phyloP scores from a whole-genome alignment of 148 eudicot species.

The Rhododendron henanense region DNA sequence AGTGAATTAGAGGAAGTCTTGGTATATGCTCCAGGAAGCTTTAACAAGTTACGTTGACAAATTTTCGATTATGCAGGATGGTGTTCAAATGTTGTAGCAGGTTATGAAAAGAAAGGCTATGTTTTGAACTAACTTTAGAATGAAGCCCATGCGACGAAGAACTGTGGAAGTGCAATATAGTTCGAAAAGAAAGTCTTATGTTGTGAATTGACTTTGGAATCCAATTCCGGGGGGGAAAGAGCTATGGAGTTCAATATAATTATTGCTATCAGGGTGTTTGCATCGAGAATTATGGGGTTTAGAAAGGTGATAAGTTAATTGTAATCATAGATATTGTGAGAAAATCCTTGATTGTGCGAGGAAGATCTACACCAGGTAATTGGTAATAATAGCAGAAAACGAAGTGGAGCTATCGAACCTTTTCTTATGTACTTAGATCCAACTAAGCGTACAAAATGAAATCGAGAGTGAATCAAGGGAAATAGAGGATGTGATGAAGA shows the following conservation, averaged over 20 bases:
- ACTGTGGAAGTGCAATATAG: neutral
- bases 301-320: no score
- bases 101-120: neutral
- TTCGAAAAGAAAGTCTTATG: neutral
- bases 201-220: neutral
- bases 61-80: neutral
- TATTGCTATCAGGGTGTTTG: neutral
- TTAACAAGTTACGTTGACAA: neutral
- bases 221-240: neutral
- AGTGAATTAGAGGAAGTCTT: neutral
- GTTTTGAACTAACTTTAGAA: neutral
- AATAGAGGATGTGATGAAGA: no score
- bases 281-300: no score
- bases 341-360: neutral
- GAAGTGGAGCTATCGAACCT: neutral
- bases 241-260: neutral
- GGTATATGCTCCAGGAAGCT: neutral
- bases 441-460: no score
- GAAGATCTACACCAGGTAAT: neutral
- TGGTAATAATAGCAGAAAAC: neutral
- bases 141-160: neutral
- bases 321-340: neutral
- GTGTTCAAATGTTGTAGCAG: neutral
- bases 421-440: no score
- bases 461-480: no score